Base-by-base conservation (phyloP, 2,329 filamentous ascomycete genomes). In the Ophiostoma himal-ulmi region DNA sequence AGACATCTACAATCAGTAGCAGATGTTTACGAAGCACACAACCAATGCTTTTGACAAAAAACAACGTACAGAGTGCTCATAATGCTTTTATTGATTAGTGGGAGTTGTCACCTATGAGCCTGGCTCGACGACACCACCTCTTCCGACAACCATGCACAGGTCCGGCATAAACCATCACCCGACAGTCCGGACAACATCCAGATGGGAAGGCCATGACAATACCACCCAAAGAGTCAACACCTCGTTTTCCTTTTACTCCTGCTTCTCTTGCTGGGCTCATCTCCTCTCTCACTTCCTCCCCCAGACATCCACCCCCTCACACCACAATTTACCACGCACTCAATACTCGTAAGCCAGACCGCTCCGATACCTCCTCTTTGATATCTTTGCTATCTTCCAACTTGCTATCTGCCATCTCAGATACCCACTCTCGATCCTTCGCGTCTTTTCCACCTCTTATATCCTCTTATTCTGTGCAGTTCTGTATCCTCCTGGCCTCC, bases 381-480 rank as follows among this genome's bases (percentile, higher is more conserved):
- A 48, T 48, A 48, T 48, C 44, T n/a, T 48, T 48, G 44, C 44
- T 48, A 48, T 48, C 44, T 48, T 7, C 17, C 44, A n/a, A 17
- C 44, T 20, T 48, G 44, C 44, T 48, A 48, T 48, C 44, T 48
- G 5, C 17, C 44, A n/a, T 17, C 7, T 48, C 44, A 14, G n/a
- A 20, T 17, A 48, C 20, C 44, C 44, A 48, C 37, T 36, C 48
- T 36, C 30, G 60, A 69, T 71, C 70, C 70, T 71, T 72, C 69
- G 69, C 72, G 70, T 57, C 68, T 72, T 57, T 70, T 70, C 69
- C 69, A 67, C 30, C 60, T 65, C 17, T 65, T 6, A 39, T 22
- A 34, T n/a, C 6, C 20, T 37, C 11, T 36, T 57, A 57, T 26
- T 57, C 5, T 57, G 30, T 57, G 52, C 41, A 44, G 30, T 30